phyloP scores from a whole-genome alignment of 768 basidiomycete genomes.

The Mycena vitilis region DNA sequence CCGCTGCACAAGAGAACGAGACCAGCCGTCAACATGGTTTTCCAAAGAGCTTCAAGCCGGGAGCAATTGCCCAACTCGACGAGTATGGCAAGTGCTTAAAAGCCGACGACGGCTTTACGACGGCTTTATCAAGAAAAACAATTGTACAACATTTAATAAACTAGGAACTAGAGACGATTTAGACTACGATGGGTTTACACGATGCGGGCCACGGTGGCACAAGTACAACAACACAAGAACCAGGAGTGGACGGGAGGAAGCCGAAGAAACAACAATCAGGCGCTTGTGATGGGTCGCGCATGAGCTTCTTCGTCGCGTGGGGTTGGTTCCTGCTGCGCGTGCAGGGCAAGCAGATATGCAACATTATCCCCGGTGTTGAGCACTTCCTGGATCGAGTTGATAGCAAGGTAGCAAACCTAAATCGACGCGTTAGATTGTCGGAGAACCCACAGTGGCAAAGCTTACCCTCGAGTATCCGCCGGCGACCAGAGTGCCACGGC shows the following conservation, averaged over 20 bases:
- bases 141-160: constrained; percentile 30
- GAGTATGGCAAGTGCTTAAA: background rate
- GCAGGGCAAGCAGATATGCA: constrained; percentile 72
- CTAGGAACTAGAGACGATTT: constrained; percentile 24
- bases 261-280: constrained; percentile 42
- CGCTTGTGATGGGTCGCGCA: constrained; percentile 57
- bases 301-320: constrained; percentile 50
- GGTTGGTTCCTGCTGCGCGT: constrained; percentile 50
- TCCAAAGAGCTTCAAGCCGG: too few species aligned
- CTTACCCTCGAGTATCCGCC: constrained; percentile 66
- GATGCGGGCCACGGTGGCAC: constrained; percentile 11
- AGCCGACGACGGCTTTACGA: background rate
- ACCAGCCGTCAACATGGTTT: constrained; percentile 8
- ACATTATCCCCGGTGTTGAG: constrained; percentile 78
- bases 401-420: constrained; percentile 77
- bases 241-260: constrained; percentile 15
- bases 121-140: background rate
- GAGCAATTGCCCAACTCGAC: background rate
- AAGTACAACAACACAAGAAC: constrained; percentile 34
- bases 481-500: constrained; percentile 27
- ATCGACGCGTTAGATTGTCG: constrained; percentile 11
- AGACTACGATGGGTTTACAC: constrained; percentile 27
- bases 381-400: constrained; percentile 76
- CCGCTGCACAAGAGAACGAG: constrained; percentile 14
- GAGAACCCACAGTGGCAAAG: background rate